Conservation (phyloP, 2,329 filamentous ascomycete genomes). For the Paraphoma chrysanthemicola region DNA sequence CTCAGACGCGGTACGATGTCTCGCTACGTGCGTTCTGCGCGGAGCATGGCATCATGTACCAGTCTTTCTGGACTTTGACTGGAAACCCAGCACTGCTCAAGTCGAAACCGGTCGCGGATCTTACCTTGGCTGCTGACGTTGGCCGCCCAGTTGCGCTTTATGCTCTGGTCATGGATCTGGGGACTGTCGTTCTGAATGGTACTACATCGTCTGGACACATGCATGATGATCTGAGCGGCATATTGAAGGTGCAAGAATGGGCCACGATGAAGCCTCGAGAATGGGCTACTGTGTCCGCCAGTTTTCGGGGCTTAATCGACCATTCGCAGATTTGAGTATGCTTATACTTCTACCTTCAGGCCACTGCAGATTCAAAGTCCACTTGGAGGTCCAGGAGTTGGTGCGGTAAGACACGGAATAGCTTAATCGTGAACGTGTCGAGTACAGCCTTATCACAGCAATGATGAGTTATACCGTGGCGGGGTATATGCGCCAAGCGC, state of each 20-base stretch:
- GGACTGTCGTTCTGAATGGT: constrained; percentile 62
- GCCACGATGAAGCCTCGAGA: constrained; percentile 53
- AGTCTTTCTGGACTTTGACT: constrained; percentile 68
- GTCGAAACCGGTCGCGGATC: constrained; percentile 54
- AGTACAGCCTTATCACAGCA: too few relatives aligned
- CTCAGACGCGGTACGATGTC: constrained; percentile 65
- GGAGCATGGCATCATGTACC: constrained; percentile 61
- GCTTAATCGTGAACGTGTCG: too few relatives aligned
- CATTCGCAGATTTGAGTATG: neutral
- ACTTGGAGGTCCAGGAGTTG: too few relatives aligned
- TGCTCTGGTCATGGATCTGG: constrained; percentile 61
- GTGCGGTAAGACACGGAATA: too few relatives aligned
- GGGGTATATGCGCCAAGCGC: too few relatives aligned
- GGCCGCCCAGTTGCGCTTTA: constrained; percentile 61
- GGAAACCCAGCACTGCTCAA: constrained; percentile 62
- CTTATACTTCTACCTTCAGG: too few relatives aligned
- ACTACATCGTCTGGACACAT: constrained; percentile 62
- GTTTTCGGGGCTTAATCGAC: neutral
- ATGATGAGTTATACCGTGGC: too few relatives aligned
- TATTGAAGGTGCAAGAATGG: constrained; percentile 52
- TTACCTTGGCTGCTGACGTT: constrained; percentile 57
- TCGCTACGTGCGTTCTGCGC: constrained; percentile 64
- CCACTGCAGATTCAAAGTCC: too few relatives aligned
- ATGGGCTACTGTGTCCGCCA: constrained; percentile 54
- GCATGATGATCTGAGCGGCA: constrained; percentile 58